Conservation (phyloP, 2,329 filamentous ascomycete genomes). For the Penicillium crustosum region DNA sequence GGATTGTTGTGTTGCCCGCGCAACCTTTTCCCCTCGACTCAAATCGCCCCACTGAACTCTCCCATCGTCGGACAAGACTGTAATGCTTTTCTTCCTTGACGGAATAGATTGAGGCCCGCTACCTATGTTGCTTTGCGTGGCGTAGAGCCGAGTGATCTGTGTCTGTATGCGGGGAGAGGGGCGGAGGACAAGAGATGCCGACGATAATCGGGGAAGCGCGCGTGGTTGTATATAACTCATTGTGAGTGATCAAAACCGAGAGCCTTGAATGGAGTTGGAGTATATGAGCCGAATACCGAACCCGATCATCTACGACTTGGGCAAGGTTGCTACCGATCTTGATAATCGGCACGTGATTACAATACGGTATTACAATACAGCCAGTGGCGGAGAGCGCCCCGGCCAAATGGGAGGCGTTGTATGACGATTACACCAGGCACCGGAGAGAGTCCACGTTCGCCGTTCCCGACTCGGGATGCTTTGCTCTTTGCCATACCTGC, state of each 20-base stretch:
- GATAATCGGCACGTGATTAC: conserved; percentile 8
- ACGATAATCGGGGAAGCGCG: conserved; percentile 17
- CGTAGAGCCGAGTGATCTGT: conserved; percentile 52
- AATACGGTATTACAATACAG: conserved; percentile 8
- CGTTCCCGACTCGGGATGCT: conserved; percentile 27
- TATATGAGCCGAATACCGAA: not conserved
- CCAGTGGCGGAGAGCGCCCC: not conserved
- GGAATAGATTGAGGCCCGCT: conserved; percentile 46
- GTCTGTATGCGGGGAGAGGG: conserved; percentile 36
- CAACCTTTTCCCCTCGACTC: conserved; percentile 72
- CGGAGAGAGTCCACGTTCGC: conserved; percentile 37
- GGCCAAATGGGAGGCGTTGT: conserved; percentile 8
- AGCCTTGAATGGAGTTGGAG: not conserved
- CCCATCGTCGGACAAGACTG: conserved; percentile 83
- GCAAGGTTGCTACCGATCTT: conserved; percentile 13
- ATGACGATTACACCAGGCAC: conserved; percentile 11
- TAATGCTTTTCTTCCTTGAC: conserved; percentile 65
- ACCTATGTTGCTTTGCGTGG: conserved; percentile 56
- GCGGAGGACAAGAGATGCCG: conserved; percentile 27
- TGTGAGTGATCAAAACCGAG: not conserved
- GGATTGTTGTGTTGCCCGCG: conserved; percentile 82
- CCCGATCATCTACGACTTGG: not conserved
- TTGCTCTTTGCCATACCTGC: conserved; percentile 23
- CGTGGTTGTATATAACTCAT: conserved; percentile 24
- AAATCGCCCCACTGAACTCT: conserved; percentile 77